phyloP scores from a whole-genome alignment of 768 basidiomycete genomes.

The Collybiopsis confluens region DNA sequence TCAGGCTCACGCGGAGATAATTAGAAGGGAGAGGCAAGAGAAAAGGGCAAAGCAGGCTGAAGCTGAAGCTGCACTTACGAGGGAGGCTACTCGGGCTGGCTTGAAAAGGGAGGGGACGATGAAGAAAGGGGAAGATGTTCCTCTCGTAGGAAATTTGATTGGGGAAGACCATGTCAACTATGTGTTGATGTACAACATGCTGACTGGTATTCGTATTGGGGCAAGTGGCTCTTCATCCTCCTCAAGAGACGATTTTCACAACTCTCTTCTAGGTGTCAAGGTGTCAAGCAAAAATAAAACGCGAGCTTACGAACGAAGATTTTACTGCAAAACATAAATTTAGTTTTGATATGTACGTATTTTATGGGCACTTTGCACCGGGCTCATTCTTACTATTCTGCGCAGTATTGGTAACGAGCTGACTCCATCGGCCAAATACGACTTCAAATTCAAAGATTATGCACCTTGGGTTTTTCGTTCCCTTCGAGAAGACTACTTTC shows the following conservation, averaged over 20 bases:
- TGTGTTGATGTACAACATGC: constrained; percentile 99
- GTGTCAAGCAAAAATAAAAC: constrained; percentile 92
- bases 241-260: neutral
- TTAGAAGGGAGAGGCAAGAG: constrained; percentile 70
- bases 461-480: constrained; percentile 98
- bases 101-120: constrained; percentile 14
- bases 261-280: constrained; percentile 69
- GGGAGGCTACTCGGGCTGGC: constrained; percentile 15
- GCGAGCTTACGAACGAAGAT: constrained; percentile 80
- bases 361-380: neutral
- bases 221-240: constrained; percentile 40
- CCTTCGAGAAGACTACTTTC: constrained; percentile 89
- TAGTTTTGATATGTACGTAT: constrained; percentile 91
- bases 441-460: constrained; percentile 99
- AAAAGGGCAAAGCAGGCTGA: constrained; percentile 66
- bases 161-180: constrained; percentile 99
- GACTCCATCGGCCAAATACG: constrained; percentile 96
- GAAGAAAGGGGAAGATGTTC: constrained; percentile 43
- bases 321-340: constrained; percentile 89
- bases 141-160: constrained; percentile 91
- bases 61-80: constrained; percentile 54
- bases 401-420: constrained; percentile 91
- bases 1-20: constrained; percentile 83
- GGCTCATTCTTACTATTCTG: neutral
- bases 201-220: constrained; percentile 95